Percentiles rank a stretch among this genome's conserved stretches.
These are phyloP conservation scores for Leishmania major DNA, from an alignment of 208 protist genomes.

Conservation along the genomic window DNA sequence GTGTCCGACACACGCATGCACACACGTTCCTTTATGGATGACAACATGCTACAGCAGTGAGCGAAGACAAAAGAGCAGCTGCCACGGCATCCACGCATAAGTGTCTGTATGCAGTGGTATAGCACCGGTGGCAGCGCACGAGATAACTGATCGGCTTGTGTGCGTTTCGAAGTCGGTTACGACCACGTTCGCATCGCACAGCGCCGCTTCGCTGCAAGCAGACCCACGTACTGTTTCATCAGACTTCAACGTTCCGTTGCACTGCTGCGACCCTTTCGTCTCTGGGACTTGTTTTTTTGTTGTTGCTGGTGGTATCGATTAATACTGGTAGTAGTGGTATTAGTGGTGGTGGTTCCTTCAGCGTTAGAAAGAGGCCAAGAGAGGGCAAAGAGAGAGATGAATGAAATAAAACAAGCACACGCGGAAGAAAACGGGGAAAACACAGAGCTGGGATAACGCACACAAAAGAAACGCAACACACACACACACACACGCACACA, in stretches of 20 bases:
- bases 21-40: neutral
- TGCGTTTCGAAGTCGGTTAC: too few relatives aligned
- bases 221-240: neutral
- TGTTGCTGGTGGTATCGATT: neutral
- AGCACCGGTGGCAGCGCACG: neutral
- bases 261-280: neutral
- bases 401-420: constrained; percentile 6
- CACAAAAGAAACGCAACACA: neutral
- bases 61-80: neutral
- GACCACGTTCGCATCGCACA: neutral
- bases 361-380: neutral
- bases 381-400: neutral
- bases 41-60: neutral
- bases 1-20: neutral
- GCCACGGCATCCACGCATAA: neutral
- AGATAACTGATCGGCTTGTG: neutral
- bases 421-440: neutral
- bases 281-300: neutral
- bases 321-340: neutral
- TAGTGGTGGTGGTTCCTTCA: neutral
- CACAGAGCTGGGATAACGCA: neutral
- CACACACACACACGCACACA: neutral
- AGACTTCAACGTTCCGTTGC: neutral
- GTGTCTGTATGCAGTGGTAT: neutral
- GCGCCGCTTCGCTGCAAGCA: neutral